Percentiles rank a stretch among this genome's conserved stretches.
Conservation (phyloP, 352 stramenopile genomes). For the Phytophthora sojae region DNA sequence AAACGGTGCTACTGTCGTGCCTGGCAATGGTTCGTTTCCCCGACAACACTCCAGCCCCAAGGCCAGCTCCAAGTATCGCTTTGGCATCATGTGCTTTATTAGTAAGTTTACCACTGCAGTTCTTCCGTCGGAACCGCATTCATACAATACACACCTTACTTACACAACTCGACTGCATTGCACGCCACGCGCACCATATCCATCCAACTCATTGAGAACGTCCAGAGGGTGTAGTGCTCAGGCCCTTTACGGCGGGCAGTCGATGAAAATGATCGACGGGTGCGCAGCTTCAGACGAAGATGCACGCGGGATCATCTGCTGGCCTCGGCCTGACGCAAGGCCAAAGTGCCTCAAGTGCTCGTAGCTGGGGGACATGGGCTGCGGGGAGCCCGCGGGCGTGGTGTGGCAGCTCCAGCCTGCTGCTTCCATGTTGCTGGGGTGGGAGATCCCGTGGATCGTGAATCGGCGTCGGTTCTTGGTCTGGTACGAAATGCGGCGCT, state of each 20-base stretch:
- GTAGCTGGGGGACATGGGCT: constrained; percentile 20
- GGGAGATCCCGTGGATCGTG: constrained; percentile 38
- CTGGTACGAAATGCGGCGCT: constrained; percentile 32
- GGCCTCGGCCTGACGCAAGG: constrained; percentile 11
- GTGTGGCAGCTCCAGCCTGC: constrained; percentile 21
- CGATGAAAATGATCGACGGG: constrained; percentile 49
- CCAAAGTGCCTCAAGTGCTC: constrained; percentile 15
- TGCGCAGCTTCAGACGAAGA: constrained; percentile 17
- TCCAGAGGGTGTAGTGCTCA: not conserved
- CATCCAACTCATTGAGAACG: constrained; percentile 10
- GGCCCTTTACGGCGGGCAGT: constrained; percentile 36
- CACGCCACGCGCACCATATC: constrained; percentile 6
- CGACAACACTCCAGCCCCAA: not conserved
- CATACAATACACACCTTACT: constrained; percentile 17
- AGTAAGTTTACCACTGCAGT: constrained; percentile 12
- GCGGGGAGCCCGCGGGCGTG: constrained; percentile 23
- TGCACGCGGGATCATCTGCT: constrained; percentile 16
- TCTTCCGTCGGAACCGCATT: constrained; percentile 17
- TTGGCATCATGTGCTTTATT: constrained; percentile 6
- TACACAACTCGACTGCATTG: not conserved
- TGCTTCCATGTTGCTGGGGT: constrained; percentile 9
- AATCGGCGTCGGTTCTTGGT: constrained; percentile 35
- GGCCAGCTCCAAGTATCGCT: not conserved
- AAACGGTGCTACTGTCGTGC: not conserved
- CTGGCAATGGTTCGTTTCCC: not conserved